Conservation (phyloP, 371 early-diverging fungal species). For the Zopfochytrium polystomum region DNA sequence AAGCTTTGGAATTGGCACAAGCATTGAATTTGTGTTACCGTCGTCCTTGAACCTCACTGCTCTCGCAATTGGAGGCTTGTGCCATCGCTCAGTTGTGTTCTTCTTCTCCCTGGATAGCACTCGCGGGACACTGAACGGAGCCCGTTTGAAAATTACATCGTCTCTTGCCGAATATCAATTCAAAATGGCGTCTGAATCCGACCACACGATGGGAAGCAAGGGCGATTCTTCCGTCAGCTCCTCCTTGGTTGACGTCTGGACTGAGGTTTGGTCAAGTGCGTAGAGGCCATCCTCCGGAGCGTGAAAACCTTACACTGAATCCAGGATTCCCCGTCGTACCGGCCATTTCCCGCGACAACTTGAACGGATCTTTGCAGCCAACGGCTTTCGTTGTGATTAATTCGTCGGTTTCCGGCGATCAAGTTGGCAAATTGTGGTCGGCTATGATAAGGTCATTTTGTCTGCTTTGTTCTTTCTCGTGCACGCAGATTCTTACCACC, state of each 20-base stretch:
- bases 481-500: background rate
- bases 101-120: background rate
- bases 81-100: background rate
- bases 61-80: background rate
- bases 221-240: too few relatives aligned
- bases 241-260: background rate
- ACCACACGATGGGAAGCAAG: background rate
- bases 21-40: background rate
- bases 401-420: background rate
- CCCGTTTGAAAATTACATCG: background rate
- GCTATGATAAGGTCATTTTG: background rate
- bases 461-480: background rate
- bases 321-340: conserved; percentile 4
- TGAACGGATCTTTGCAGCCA: background rate
- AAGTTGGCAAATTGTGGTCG: background rate
- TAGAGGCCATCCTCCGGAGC: background rate
- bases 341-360: background rate
- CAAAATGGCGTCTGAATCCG: background rate
- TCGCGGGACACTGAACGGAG: background rate
- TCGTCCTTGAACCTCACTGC: background rate
- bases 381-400: background rate
- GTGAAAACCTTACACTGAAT: background rate
- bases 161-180: background rate
- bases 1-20: background rate
- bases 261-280: background rate